Base-by-base conservation (phyloP, 2,329 filamentous ascomycete species). In the Diaporthe citri region DNA sequence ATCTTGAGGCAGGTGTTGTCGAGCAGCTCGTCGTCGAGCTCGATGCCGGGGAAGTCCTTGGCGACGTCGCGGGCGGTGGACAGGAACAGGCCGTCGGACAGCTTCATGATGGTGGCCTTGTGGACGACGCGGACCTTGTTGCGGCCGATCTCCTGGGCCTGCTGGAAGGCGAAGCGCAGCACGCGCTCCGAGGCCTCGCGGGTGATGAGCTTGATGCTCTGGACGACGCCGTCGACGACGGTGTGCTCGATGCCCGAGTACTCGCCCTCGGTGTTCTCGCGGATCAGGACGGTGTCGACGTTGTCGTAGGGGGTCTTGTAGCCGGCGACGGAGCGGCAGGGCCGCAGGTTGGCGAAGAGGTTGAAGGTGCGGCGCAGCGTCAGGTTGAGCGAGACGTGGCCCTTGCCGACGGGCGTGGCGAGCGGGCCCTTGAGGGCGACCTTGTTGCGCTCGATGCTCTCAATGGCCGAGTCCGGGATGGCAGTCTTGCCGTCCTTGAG, bases 61-160 rank as follows among this genome's bases (percentile, higher is more conserved):
- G 95, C 90, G 79, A 99, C 92, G 77, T 97, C 91, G 80, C 92
- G 89, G 80, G 93, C 97, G 77, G 94, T 95, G 86, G 91, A 94
- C 80, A 99, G 91, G 93, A 99, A 99, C 77, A 99, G 94, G 88
- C 97, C 97, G 86, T 99, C 97, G 84, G 94, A 96, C 95, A 98
- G 97, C 93, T 99, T 99, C 97, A 99, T 99, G 89, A 99, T 99
- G 84, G 97, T 98, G 85, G 97, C 97, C 92, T 99, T 99, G 94
- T 99, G 97, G 78, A 98, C 96, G 76, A 95, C 96, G 83, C 96
- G 95, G 82, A 98, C 96, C 94, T 98, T 98, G 85, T 92, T 96
- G 90, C 95, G 94, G 87, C 96, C 95, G 83, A 98, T 94, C 81
- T 95, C 92, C 86, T 97, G 91, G 80, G 97, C 97, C 85, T 99